Percentiles rank a stretch among this genome's conserved stretches.
phyloP scores from a whole-genome alignment of 2,329 filamentous ascomycete species.

The Aspergillus pseudoviridinutans region DNA sequence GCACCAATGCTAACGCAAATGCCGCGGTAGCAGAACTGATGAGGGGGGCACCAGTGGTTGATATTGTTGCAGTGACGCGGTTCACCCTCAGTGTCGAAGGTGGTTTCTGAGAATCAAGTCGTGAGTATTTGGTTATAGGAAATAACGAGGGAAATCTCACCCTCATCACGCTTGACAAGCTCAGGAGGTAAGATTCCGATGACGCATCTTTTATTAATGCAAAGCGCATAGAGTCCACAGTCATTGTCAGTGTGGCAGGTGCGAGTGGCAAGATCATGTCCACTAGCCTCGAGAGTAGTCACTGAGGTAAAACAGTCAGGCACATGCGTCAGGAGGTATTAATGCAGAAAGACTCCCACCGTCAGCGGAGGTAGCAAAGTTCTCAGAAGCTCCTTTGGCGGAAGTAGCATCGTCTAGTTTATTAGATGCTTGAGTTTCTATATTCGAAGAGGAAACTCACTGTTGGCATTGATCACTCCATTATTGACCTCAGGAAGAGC shows the following conservation, averaged over 20 bases:
- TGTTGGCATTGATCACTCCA: neutral
- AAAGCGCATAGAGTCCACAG: neutral
- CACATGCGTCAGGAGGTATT: neutral
- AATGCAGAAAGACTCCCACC: neutral
- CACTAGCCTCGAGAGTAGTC: neutral
- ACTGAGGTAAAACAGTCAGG: neutral
- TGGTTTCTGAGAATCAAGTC: neutral
- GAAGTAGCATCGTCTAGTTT: neutral
- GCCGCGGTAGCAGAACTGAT: neutral
- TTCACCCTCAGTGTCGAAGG: neutral
- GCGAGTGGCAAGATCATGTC: neutral
- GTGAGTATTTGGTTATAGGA: neutral
- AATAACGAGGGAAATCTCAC: neutral
- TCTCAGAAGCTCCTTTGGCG: neutral
- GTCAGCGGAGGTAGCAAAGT: neutral
- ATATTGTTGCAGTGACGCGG: neutral
- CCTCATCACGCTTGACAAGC: neutral
- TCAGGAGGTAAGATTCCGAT: neutral
- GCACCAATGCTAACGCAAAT: neutral
- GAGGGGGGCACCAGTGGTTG: neutral
- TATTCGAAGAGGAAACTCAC: neutral
- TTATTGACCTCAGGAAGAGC: neutral
- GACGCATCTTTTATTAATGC: neutral
- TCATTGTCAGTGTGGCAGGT: fast-evolving
- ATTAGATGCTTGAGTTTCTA: neutral